Conservation (phyloP, 768 basidiomycete species). For the Russula compacta region DNA sequence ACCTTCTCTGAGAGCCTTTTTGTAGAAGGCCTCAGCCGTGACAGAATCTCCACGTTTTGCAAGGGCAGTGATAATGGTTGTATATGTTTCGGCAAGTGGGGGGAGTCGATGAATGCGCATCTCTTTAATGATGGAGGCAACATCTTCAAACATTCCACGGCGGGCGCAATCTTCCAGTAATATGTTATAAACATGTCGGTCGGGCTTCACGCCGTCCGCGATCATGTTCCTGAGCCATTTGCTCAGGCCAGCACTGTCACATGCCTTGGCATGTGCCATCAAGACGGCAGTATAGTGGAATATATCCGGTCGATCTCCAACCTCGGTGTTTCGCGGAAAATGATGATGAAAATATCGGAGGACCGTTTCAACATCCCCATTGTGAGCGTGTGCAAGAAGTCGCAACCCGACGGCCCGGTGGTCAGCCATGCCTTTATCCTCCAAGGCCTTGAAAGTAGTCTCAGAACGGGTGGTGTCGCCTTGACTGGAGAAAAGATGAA, state of each 20-base stretch:
- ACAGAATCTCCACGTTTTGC: conserved; percentile 51
- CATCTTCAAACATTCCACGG: conserved; percentile 44
- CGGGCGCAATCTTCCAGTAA: conserved; percentile 50
- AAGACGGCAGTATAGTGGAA: conserved; percentile 51
- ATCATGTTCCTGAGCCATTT: conserved; percentile 47
- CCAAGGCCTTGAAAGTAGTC: conserved; percentile 33
- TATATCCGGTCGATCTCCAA: conserved; percentile 33
- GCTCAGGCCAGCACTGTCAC: conserved; percentile 41
- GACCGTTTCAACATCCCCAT: conserved; percentile 34
- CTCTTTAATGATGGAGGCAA: conserved; percentile 43
- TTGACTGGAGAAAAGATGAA: conserved; percentile 43
- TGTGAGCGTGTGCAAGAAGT: conserved; percentile 47
- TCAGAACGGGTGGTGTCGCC: conserved; percentile 41
- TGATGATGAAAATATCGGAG: conserved; percentile 44
- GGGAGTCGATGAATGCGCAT: conserved; percentile 46
- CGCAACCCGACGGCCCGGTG: conserved; percentile 34
- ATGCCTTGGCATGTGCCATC: conserved; percentile 40
- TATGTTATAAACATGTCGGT: conserved; percentile 47
- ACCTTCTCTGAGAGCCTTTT: conserved; percentile 52
- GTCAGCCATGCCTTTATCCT: conserved; percentile 24
- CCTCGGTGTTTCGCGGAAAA: conserved; percentile 33
- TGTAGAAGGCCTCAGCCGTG: conserved; percentile 59
- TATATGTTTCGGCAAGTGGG: conserved; percentile 50
- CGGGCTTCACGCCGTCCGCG: conserved; percentile 41
- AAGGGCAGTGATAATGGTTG: conserved; percentile 56